Evolutionary conservation across 1,284 basidiomycete species (phyloP).

Genomic region (Bondarzewia mesenterica): DNA sequence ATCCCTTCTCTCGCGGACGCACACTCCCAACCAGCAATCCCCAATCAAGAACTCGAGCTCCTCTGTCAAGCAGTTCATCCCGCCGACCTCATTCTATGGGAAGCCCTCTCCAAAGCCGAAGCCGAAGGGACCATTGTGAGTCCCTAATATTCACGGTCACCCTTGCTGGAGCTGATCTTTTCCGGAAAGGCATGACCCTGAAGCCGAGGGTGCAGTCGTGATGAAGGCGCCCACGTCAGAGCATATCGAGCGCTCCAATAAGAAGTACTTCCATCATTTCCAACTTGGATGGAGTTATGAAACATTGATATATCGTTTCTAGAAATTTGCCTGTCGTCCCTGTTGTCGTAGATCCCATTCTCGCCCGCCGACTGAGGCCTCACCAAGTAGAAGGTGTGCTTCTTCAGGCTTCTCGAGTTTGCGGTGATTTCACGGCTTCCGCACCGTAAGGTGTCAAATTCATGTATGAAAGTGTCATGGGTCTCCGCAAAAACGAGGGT

Average conservation of each 20-base stretch:
- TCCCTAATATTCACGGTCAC: too few relatives aligned
- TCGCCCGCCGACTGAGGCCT: conserved; percentile 71
- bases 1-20: not conserved
- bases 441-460: conserved; percentile 63
- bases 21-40: conserved; percentile 1
- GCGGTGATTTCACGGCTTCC: not conserved
- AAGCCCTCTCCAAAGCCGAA: conserved; percentile 33
- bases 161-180: not conserved
- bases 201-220: conserved; percentile 71
- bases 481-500: conserved; percentile 80
- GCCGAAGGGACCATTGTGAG: conserved; percentile 44
- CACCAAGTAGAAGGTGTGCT: conserved; percentile 84
- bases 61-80: conserved; percentile 34
- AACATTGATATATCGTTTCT: conserved; percentile 6
- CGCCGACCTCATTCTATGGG: conserved; percentile 56
- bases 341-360: conserved; percentile 91
- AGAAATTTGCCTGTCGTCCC: conserved; percentile 63
- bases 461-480: conserved; percentile 96
- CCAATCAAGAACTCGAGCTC: conserved; percentile 10
- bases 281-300: not conserved
- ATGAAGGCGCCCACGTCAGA: conserved; percentile 75
- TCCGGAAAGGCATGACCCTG: conserved; percentile 61
- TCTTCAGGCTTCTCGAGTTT: not conserved
- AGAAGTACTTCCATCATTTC: conserved; percentile 40
- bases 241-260: conserved; percentile 64